phyloP scores from a whole-genome alignment of 306 rosid genomes.

The Prunus mume region DNA sequence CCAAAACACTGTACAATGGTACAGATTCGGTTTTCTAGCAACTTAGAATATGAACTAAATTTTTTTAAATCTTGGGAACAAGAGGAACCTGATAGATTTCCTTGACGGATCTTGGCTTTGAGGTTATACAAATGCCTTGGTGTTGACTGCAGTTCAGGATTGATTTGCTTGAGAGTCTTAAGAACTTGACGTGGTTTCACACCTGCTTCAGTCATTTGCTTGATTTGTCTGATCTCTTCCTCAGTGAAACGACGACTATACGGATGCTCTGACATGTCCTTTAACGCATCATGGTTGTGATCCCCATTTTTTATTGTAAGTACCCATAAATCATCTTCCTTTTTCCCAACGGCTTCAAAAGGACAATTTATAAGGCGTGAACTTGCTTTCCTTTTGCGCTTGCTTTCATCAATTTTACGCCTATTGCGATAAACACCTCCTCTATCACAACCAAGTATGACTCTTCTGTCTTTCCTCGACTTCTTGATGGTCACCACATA shows the following conservation, averaged over 20 bases:
- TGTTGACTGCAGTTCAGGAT: conserved; percentile 74
- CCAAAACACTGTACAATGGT: neutral
- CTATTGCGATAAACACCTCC: conserved; percentile 79
- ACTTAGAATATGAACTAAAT: conserved; percentile 12
- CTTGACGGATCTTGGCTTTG: conserved; percentile 79
- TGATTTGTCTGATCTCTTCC: conserved; percentile 68
- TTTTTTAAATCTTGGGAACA: conserved; percentile 16
- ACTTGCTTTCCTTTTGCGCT: conserved; percentile 67
- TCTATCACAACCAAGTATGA: conserved; percentile 81
- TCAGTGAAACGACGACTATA: conserved; percentile 68
- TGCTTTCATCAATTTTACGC: conserved; percentile 70
- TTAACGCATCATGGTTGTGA: conserved; percentile 74
- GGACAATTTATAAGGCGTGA: conserved; percentile 82
- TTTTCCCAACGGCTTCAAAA: conserved; percentile 74
- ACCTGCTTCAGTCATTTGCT: conserved; percentile 74
- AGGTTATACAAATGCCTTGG: conserved; percentile 80
- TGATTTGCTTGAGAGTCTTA: conserved; percentile 64
- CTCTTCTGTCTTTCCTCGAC: conserved; percentile 77
- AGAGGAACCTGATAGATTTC: conserved; percentile 60
- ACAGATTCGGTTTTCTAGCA: conserved; percentile 12
- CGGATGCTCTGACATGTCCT: conserved; percentile 80
- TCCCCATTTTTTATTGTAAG: conserved; percentile 63
- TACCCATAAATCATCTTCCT: conserved; percentile 61
- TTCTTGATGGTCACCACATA: conserved; percentile 81
- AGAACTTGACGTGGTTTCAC: conserved; percentile 75